A percentile compares a stretch with the other conserved stretches of the same genome.
Conservation (phyloP, 2,329 filamentous ascomycete genomes). For the Pochonia chlamydosporia region DNA sequence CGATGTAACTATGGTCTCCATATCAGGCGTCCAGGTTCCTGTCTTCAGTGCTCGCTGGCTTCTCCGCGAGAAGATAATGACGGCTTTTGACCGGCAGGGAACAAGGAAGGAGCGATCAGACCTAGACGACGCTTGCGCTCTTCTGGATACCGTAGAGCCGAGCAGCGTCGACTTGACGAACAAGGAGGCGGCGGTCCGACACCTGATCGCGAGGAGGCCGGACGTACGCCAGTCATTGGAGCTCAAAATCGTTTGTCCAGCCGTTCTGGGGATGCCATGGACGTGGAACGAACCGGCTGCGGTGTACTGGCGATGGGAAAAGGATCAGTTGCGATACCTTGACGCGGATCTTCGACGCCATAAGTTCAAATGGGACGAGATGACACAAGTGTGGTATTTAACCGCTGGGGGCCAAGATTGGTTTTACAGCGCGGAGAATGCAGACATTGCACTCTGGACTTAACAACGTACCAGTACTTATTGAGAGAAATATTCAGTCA, state of each 20-base stretch:
- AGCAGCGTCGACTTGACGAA: not conserved
- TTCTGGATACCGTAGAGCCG: not conserved
- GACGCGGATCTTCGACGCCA: not conserved
- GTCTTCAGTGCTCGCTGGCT: slow-evolving; percentile 2
- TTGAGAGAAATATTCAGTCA: no score
- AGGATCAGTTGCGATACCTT: not conserved
- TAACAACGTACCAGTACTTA: no score
- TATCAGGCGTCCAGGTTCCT: not conserved
- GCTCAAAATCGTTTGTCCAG: not conserved
- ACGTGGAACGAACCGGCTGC: not conserved
- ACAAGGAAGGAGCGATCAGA: not conserved
- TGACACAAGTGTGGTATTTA: not conserved
- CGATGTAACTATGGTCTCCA: not conserved
- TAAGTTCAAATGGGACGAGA: slow-evolving; percentile 2
- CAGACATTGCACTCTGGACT: not conserved
- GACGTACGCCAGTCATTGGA: not conserved
- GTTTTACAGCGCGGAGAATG: not conserved
- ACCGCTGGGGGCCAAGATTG: not conserved
- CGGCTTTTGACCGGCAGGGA: not conserved
- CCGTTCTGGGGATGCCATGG: not conserved
- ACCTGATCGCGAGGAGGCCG: not conserved
- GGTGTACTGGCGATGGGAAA: slow-evolving; percentile 1
- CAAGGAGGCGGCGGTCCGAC: not conserved
- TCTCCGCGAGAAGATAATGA: slow-evolving; percentile 2
- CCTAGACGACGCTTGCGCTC: not conserved